These are phyloP conservation scores for Phytophthora brassicae DNA, from an alignment of 352 stramenopile genomes.

Conservation along the genomic window DNA sequence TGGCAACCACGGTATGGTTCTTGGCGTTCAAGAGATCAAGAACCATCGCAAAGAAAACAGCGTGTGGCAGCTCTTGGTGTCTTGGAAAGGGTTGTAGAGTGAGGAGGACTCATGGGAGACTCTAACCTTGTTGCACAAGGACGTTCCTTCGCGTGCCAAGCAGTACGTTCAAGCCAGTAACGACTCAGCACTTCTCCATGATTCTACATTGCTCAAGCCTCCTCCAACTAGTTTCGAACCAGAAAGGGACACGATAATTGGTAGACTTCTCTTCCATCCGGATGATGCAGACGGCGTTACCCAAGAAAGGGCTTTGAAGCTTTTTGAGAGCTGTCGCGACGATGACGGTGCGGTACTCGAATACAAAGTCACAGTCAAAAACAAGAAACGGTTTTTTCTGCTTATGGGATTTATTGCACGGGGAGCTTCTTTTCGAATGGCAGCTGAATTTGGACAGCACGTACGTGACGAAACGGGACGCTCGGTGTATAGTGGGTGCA, in stretches of 20 bases:
- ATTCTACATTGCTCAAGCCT: too few species aligned
- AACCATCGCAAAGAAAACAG: too few species aligned
- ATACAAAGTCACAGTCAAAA: background rate
- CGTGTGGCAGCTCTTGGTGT: too few species aligned
- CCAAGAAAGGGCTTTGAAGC: background rate
- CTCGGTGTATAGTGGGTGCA: background rate
- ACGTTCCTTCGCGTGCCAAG: too few species aligned
- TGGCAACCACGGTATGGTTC: too few species aligned
- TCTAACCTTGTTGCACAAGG: too few species aligned
- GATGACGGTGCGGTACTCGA: background rate
- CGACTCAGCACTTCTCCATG: too few species aligned
- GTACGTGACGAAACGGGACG: constrained; percentile 1
- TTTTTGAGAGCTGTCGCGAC: background rate
- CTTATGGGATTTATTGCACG: background rate
- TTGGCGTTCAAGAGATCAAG: too few species aligned
- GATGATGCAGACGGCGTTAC: background rate
- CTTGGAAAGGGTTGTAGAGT: too few species aligned
- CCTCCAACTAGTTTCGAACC: too few species aligned
- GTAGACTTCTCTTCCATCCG: background rate
- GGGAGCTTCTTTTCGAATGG: constrained; percentile 4
- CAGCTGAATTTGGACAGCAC: background rate
- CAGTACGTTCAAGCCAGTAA: too few species aligned
- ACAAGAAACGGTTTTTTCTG: background rate
- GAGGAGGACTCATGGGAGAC: too few species aligned
- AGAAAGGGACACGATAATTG: background rate